Conservation (phyloP, 148 eudicot species). For the Rhododendron kiyosumense region DNA sequence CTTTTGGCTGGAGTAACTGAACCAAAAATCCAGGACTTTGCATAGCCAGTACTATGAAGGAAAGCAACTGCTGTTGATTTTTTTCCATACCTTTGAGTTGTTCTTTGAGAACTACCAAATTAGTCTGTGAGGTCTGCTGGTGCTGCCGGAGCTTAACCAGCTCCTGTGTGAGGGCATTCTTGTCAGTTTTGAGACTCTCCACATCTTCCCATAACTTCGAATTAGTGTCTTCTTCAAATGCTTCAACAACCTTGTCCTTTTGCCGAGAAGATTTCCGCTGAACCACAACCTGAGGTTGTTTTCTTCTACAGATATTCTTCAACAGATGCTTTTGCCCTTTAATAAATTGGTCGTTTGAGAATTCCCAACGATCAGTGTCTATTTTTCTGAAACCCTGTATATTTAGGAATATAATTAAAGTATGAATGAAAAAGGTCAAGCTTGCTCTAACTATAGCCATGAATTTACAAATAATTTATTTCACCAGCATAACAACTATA, state of each 20-base stretch:
- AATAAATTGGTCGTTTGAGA: slow-evolving; percentile 56
- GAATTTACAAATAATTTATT: neutral
- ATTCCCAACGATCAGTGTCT: slow-evolving; percentile 75
- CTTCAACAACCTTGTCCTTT: slow-evolving; percentile 20
- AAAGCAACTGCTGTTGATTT: slow-evolving; percentile 77
- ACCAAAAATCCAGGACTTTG: slow-evolving; percentile 65
- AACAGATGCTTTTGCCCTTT: slow-evolving; percentile 69
- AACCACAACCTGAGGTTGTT: slow-evolving; percentile 34
- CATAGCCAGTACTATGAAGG: slow-evolving; percentile 83
- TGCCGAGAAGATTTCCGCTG: slow-evolving; percentile 28
- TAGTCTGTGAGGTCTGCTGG: slow-evolving; percentile 59
- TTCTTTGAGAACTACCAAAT: slow-evolving; percentile 47
- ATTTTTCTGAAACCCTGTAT: slow-evolving; percentile 78
- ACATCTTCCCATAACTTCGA: slow-evolving; percentile 58
- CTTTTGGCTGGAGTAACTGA: slow-evolving; percentile 59
- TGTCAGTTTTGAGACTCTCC: slow-evolving; percentile 63
- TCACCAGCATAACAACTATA: neutral
- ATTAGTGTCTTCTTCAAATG: slow-evolving; percentile 33
- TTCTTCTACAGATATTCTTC: slow-evolving; percentile 57
- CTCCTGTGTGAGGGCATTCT: slow-evolving; percentile 58
- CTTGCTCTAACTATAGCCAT: neutral
- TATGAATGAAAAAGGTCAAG: neutral
- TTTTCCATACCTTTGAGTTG: slow-evolving; percentile 79
- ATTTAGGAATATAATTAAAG: neutral
- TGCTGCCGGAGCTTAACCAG: slow-evolving; percentile 49